phyloP scores from a whole-genome alignment of 2,329 filamentous ascomycete species.

The Scedosporium aurantiacum region DNA sequence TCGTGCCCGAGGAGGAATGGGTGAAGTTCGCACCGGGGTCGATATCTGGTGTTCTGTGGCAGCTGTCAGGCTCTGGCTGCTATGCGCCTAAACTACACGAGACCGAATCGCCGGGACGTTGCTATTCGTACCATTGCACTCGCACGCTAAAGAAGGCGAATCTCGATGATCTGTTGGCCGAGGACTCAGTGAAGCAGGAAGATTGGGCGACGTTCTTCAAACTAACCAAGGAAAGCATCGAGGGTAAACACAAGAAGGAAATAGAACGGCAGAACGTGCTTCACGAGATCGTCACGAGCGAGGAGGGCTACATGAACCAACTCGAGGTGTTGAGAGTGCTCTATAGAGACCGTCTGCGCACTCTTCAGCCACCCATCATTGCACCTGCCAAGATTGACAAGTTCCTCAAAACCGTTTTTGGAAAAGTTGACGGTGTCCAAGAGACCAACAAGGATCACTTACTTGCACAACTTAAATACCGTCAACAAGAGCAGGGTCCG shows the following conservation, averaged over 20 bases:
- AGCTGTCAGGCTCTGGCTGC: conserved; percentile 82
- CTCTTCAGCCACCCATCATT: conserved; percentile 69
- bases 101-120: conserved; percentile 57
- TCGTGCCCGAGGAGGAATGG: conserved; percentile 92
- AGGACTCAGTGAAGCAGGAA: conserved; percentile 54
- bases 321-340: conserved; percentile 75
- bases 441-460: conserved; percentile 88
- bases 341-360: conserved; percentile 70
- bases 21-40: conserved; percentile 76
- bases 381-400: conserved; percentile 63
- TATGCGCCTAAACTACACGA: conserved; percentile 80
- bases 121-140: conserved; percentile 90
- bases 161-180: conserved; percentile 59
- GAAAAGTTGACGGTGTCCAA: conserved; percentile 78
- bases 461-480: conserved; percentile 86
- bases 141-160: conserved; percentile 92
- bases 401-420: conserved; percentile 80
- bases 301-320: conserved; percentile 83
- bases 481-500: conserved; percentile 91
- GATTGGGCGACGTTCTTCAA: conserved; percentile 90
- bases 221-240: conserved; percentile 65
- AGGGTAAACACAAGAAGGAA: conserved; percentile 69
- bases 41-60: conserved; percentile 84
- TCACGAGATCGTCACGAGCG: conserved; percentile 88
- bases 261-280: conserved; percentile 86